A percentile compares a stretch with the other conserved stretches of the same genome.
These are phyloP conservation scores for Tephrocybe sp. DNA, from an alignment of 768 basidiomycete genomes.

Conservation along the genomic window DNA sequence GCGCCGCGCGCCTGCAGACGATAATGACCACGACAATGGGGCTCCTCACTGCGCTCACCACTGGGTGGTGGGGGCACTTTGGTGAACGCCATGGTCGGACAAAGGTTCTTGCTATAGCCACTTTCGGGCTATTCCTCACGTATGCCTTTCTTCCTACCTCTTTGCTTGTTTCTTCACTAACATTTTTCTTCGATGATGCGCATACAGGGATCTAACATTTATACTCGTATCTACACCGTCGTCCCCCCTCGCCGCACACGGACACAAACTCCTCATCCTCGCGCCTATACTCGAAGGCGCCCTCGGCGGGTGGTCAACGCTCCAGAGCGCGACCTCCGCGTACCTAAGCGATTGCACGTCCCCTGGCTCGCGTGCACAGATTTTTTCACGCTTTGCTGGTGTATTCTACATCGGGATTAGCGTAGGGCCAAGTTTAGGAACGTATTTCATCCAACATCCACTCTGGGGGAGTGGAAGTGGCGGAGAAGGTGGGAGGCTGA, in stretches of 20 bases:
- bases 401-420: constrained; percentile 77
- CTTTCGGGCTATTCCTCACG: constrained; percentile 55
- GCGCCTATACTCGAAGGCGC: constrained; percentile 83
- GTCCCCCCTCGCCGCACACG: constrained; percentile 60
- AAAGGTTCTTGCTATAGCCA: constrained; percentile 69
- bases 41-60: constrained; percentile 77
- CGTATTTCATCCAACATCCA: constrained; percentile 46
- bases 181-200: constrained; percentile 4
- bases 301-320: constrained; percentile 80
- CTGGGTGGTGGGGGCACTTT: constrained; percentile 88
- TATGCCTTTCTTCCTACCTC: constrained; percentile 22
- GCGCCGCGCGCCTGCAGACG: constrained; percentile 71
- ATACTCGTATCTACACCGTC: constrained; percentile 75
- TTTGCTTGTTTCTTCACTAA: not conserved
- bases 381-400: constrained; percentile 76
- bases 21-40: constrained; percentile 82
- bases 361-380: constrained; percentile 73
- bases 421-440: constrained; percentile 76
- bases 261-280: constrained; percentile 74
- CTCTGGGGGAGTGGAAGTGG: constrained; percentile 17
- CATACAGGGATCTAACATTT: constrained; percentile 75
- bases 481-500: constrained; percentile 16
- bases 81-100: constrained; percentile 81
- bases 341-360: constrained; percentile 86
- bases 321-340: constrained; percentile 76